These are phyloP conservation scores for Skeletonema tropicum DNA, from an alignment of 108 stramenopile genomes.

Conservation along the genomic window DNA sequence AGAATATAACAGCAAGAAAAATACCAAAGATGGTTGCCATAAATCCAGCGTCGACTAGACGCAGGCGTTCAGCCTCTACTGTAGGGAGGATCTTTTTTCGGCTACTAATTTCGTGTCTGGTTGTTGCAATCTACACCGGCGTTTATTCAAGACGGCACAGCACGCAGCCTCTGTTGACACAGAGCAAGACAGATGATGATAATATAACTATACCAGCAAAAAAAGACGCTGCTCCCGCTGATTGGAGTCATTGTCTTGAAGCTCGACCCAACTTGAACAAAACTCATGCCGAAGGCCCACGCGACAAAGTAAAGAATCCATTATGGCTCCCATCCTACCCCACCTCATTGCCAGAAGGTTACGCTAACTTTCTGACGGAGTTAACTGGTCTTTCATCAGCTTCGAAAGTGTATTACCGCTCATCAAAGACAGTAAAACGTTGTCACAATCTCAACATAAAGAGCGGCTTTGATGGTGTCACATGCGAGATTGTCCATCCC, in stretches of 20 bases:
- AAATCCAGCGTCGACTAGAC: neutral
- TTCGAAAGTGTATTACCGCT: conserved; percentile 28
- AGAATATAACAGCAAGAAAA: no score
- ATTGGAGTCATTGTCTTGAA: neutral
- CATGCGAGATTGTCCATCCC: conserved; percentile 46
- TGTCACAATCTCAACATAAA: conserved; percentile 20
- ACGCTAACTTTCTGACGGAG: conserved; percentile 15
- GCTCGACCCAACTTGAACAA: neutral
- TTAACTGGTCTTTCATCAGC: conserved; percentile 29
- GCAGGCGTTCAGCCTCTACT: neutral
- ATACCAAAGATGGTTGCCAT: neutral
- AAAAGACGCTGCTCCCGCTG: neutral
- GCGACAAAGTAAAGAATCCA: conserved; percentile 8
- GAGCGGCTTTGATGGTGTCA: conserved; percentile 20
- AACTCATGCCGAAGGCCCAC: neutral
- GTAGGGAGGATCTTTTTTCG: neutral
- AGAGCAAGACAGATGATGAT: neutral
- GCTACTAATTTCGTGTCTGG: neutral
- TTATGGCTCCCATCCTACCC: conserved; percentile 46
- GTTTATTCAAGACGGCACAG: neutral
- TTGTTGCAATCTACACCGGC: neutral
- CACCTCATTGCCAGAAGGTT: conserved; percentile 31
- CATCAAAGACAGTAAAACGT: conserved; percentile 24
- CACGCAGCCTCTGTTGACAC: neutral
- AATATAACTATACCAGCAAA: neutral